Base-by-base conservation (phyloP, 2,329 filamentous ascomycete species). In the Fusarium irregulare region DNA sequence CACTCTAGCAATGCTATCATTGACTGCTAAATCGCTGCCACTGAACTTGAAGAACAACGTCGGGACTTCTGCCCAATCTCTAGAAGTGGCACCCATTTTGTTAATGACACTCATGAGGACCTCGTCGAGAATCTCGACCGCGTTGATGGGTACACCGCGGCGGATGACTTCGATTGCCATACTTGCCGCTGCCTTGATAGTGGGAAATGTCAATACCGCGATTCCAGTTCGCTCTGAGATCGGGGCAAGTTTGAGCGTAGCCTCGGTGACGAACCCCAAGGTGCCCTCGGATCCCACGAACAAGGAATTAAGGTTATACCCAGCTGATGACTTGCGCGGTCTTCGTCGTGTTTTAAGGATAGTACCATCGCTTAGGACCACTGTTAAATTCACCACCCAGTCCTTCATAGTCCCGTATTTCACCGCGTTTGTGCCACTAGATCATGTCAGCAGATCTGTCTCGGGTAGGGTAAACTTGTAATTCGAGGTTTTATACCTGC, bases 41-140 rank as follows among this genome's bases (percentile, higher is more conserved):
- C 92, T 90, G 76, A 97, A 93, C 80, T 94, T 94, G 86, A 95
- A 93, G 79, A 94, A 94, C 8, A 95, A 84, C 1, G 92, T 94
- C 0, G 92, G 92, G 48, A 86, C 80, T 78, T 94, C 92, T 70
- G 90, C 87, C 92, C 92, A 95, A 34, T 87, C 86, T 6, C 86
- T 81, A 8, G 87, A 86, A 1, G 91, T 93, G 3, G 88, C 88
- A 0, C 91, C 91, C 13, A 90, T 88, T 55, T 88, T 84, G 79
- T 96, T 96, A 76, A 96, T 90, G 0, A 95, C 91, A 64, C 84
- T 86, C 93, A 96, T 96, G 78, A 94, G 92, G 2, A 95, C 91
- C 56, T 95, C 92, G 74, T 95, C 93, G 90, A 96, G 93, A 72
- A 96, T 89, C 79, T 96, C 93, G 87, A 94, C 91, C 3, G 91